Conservation (phyloP, 768 basidiomycete genomes). For the Boletus insuetus region DNA sequence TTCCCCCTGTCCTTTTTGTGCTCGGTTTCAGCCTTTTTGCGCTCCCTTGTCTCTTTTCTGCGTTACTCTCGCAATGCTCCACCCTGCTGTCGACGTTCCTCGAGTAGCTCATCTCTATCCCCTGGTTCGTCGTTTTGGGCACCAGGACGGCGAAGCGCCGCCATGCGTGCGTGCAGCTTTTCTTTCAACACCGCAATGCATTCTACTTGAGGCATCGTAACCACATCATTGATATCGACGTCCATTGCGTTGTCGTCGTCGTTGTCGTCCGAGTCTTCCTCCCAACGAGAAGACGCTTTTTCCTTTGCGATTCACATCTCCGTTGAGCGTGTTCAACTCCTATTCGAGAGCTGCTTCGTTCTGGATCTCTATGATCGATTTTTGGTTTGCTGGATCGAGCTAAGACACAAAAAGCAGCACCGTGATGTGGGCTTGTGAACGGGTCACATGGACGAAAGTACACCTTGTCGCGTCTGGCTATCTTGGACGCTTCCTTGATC, state of each 20-base stretch:
- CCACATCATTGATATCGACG: slow-evolving; percentile 31
- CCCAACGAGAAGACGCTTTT: slow-evolving; percentile 40
- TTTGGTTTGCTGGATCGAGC: slow-evolving; percentile 93
- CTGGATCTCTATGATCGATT: slow-evolving; percentile 71
- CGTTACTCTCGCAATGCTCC: slow-evolving; percentile 83
- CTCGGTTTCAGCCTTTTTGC: slow-evolving; percentile 67
- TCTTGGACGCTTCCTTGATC: slow-evolving; percentile 83
- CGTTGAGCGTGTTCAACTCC: slow-evolving; percentile 27
- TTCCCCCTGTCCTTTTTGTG: slow-evolving; percentile 48
- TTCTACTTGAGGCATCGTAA: slow-evolving; percentile 63
- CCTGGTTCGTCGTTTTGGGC: slow-evolving; percentile 41
- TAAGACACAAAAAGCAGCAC: slow-evolving; percentile 27
- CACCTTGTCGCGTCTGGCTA: slow-evolving; percentile 86
- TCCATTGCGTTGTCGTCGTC: slow-evolving; percentile 22
- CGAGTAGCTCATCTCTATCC: slow-evolving; percentile 78
- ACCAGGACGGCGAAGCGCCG: slow-evolving; percentile 53
- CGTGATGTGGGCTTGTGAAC: no score
- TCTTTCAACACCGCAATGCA: slow-evolving; percentile 65
- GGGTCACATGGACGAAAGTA: not conserved
- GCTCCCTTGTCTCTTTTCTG: slow-evolving; percentile 83
- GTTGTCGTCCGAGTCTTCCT: slow-evolving; percentile 32
- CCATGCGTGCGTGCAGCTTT: slow-evolving; percentile 75
- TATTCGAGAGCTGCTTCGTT: slow-evolving; percentile 42
- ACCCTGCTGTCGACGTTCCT: slow-evolving; percentile 72
- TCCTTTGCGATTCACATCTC: slow-evolving; percentile 33